Conservation (phyloP, 345 rosid species). For the Rhizophora apiculata region DNA sequence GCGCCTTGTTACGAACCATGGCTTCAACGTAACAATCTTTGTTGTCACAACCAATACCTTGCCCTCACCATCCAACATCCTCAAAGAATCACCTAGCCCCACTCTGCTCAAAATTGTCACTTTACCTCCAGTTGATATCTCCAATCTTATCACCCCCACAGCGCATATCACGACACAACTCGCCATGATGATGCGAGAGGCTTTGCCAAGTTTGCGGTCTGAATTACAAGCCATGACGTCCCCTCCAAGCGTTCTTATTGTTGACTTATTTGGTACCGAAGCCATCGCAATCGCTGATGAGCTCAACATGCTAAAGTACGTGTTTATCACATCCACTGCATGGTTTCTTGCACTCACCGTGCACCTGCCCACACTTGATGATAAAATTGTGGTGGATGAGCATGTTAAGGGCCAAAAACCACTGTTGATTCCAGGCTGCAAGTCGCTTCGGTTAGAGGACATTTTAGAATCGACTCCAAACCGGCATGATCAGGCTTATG, state of each 20-base stretch:
- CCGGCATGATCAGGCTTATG: constrained; percentile 16
- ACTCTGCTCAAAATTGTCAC: not conserved
- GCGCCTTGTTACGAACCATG: constrained; percentile 10
- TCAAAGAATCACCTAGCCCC: not conserved
- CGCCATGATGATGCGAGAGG: constrained; percentile 5
- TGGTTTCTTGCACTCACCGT: constrained; percentile 38
- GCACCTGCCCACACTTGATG: constrained; percentile 38
- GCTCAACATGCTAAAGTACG: constrained; percentile 7
- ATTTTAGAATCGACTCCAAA: constrained; percentile 30
- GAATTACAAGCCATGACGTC: not conserved
- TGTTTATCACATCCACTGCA: constrained; percentile 5
- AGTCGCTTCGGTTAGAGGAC: constrained; percentile 42
- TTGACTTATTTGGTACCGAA: constrained; percentile 14
- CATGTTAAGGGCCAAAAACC: constrained; percentile 25
- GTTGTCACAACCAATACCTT: constrained; percentile 11
- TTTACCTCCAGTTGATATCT: constrained; percentile 10
- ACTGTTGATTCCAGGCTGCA: constrained; percentile 50
- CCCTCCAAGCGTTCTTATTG: constrained; percentile 9
- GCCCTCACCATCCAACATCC: not conserved
- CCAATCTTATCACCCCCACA: not conserved
- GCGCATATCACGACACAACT: not conserved
- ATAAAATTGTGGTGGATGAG: constrained; percentile 24
- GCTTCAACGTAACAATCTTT: constrained; percentile 12
- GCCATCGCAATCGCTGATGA: constrained; percentile 10
- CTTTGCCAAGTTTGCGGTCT: not conserved